Percentiles rank a stretch among this genome's conserved stretches.
phyloP scores from a whole-genome alignment of 1,139 yeast species.

The Meyerozyma guilliermondii region DNA sequence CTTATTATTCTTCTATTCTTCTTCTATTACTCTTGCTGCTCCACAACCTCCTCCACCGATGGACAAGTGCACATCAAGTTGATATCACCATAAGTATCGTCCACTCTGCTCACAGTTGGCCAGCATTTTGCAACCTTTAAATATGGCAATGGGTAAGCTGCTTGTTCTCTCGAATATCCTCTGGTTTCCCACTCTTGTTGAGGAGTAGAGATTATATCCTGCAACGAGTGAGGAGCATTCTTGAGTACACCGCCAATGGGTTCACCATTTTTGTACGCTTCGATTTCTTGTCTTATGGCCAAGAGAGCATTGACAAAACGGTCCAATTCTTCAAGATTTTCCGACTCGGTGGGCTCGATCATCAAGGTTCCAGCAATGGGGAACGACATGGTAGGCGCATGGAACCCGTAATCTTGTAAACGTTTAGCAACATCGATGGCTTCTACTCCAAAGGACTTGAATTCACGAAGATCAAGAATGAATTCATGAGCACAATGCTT shows the following conservation, averaged over 20 bases:
- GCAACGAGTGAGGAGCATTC: slow-evolving; percentile 88
- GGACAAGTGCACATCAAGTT: slow-evolving; percentile 93
- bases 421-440: slow-evolving; percentile 97
- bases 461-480: slow-evolving; percentile 83
- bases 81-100: slow-evolving; percentile 92
- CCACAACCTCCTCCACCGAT: slow-evolving; percentile 64
- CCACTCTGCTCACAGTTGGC: slow-evolving; percentile 91
- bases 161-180: slow-evolving; percentile 89
- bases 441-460: slow-evolving; percentile 77
- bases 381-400: slow-evolving; percentile 98
- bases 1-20: not conserved
- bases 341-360: slow-evolving; percentile 98
- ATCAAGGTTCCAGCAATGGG: slow-evolving; percentile 96
- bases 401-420: slow-evolving; percentile 96
- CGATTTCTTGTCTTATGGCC: slow-evolving; percentile 77
- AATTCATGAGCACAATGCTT: slow-evolving; percentile 96
- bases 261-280: slow-evolving; percentile 64
- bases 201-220: slow-evolving; percentile 59
- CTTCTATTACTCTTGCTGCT: not conserved
- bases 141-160: slow-evolving; percentile 83
- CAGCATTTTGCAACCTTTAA: slow-evolving; percentile 78
- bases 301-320: slow-evolving; percentile 87
- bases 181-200: slow-evolving; percentile 69
- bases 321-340: slow-evolving; percentile 80
- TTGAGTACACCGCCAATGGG: slow-evolving; percentile 69